Conservation (phyloP, 2,329 filamentous ascomycete genomes). For the Pseudogymnoascus sp. region DNA sequence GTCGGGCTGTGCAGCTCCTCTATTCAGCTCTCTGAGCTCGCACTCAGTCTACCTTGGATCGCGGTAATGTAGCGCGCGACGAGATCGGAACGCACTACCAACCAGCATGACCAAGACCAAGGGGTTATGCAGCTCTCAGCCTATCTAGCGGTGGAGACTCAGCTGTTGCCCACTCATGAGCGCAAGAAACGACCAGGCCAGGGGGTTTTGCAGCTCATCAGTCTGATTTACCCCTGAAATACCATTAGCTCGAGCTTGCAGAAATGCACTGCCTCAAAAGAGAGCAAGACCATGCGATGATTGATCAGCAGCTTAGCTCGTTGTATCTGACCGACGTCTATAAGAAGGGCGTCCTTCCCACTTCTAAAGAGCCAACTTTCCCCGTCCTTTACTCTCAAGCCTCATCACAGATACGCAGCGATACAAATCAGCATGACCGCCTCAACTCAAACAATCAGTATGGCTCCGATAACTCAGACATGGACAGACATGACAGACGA, state of each 20-base stretch:
- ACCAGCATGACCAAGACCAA: neutral
- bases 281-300: neutral
- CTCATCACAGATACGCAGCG: neutral
- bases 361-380: neutral
- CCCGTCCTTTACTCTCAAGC: neutral
- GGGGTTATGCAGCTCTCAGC: neutral
- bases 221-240: neutral
- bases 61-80: neutral
- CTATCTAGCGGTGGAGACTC: neutral
- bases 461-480: neutral
- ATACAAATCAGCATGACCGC: neutral
- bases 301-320: neutral
- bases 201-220: neutral
- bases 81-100: neutral
- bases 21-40: neutral
- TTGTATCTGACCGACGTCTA: neutral
- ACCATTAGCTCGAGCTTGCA: neutral
- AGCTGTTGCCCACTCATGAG: neutral
- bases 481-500: neutral
- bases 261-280: neutral
- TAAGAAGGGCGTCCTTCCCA: neutral
- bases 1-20: neutral
- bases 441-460: neutral
- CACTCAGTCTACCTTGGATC: neutral
- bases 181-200: neutral